These are phyloP conservation scores for Simplicillium aogashimaense DNA, from an alignment of 2,329 filamentous ascomycete species.

Conservation along the genomic window DNA sequence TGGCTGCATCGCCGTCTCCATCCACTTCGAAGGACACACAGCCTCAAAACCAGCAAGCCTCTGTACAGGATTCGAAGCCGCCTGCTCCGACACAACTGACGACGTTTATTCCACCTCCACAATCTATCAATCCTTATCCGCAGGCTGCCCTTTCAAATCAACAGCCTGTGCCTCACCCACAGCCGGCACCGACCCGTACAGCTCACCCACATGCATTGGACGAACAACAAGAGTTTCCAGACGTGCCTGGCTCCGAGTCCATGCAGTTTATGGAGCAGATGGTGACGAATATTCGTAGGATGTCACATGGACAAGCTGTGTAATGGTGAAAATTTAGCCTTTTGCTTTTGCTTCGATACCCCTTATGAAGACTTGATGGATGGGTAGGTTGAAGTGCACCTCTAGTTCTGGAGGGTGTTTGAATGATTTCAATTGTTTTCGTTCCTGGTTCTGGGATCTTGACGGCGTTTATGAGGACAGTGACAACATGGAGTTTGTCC, in stretches of 20 bases:
- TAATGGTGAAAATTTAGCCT: too few species aligned
- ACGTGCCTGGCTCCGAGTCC: constrained; percentile 32
- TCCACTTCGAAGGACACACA: background rate
- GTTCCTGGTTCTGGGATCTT: background rate
- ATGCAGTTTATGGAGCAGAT: constrained; percentile 41
- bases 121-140: constrained; percentile 3
- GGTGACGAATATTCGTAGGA: constrained; percentile 38
- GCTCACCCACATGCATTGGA: constrained; percentile 8
- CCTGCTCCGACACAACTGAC: constrained; percentile 10
- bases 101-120: constrained; percentile 22
- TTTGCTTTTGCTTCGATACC: too few species aligned
- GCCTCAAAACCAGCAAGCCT: background rate
- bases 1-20: background rate
- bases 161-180: background rate
- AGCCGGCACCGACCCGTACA: constrained; percentile 4
- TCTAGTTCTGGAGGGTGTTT: too few species aligned
- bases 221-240: constrained; percentile 25
- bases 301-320: background rate
- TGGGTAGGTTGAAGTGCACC: too few species aligned
- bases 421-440: background rate
- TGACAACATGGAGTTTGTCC: background rate
- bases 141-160: background rate
- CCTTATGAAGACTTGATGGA: too few species aligned
- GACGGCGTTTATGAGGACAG: background rate
- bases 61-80: background rate